Conservation (phyloP, 176 grass and related monocot species). For the Bromus sterilis region DNA sequence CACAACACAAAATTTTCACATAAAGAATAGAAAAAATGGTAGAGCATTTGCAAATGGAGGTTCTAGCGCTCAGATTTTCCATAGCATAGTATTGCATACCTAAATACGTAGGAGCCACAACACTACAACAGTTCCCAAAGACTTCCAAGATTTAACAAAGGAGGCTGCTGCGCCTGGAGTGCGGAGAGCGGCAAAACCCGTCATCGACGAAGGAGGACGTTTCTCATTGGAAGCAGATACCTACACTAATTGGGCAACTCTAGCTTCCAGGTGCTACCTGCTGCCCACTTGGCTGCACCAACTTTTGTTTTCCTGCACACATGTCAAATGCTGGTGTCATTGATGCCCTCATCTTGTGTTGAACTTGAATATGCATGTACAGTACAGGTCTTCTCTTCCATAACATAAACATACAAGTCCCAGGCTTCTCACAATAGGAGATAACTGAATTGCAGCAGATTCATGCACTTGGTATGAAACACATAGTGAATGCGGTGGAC, state of each 20-base stretch:
- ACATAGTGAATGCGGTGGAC: background rate
- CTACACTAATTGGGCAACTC: background rate
- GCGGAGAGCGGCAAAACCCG: background rate
- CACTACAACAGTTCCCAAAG: background rate
- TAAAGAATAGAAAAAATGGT: background rate
- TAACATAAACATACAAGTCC: background rate
- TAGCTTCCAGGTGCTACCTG: background rate
- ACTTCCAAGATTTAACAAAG: background rate
- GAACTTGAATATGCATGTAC: background rate
- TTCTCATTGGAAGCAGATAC: background rate
- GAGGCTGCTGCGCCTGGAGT: background rate
- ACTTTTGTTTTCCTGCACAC: background rate
- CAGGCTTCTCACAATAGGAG: background rate
- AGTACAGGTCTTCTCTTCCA: background rate
- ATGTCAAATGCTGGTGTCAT: constrained; percentile 22
- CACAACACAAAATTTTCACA: background rate
- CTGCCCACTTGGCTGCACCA: background rate
- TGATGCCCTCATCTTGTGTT: background rate
- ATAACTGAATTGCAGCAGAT: background rate
- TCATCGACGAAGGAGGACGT: background rate
- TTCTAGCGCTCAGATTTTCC: background rate
- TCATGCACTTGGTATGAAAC: background rate
- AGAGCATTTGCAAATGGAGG: background rate
- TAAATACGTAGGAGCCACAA: background rate
- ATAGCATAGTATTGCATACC: background rate